Evolutionary conservation across 257 asterid species (phyloP).

Genomic region (Solanum corneliomulleri): DNA sequence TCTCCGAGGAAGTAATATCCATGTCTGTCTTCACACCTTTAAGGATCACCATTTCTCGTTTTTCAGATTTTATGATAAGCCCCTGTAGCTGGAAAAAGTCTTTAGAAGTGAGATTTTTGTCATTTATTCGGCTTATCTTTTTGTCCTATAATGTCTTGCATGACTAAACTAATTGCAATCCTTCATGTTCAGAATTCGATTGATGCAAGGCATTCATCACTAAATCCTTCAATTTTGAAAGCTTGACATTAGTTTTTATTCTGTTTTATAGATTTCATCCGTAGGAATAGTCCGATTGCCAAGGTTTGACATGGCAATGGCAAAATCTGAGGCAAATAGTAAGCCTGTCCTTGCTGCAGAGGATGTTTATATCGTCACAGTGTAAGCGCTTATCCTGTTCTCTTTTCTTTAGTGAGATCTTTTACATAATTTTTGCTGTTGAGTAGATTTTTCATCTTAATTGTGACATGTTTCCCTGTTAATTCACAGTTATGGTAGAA

Average conservation of each 20-base stretch:
- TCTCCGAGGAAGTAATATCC: background rate
- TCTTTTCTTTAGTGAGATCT: background rate
- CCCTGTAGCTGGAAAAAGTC: background rate
- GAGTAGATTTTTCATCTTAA: background rate
- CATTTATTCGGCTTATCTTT: background rate
- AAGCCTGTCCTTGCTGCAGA: constrained; percentile 77
- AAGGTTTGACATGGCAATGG: constrained; percentile 81
- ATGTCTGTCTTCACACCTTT: background rate
- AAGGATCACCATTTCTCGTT: background rate
- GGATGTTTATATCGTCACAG: constrained; percentile 76
- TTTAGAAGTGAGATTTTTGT: background rate
- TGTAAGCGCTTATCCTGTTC: constrained; percentile 31
- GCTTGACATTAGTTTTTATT: constrained; percentile 9
- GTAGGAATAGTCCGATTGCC: constrained; percentile 84
- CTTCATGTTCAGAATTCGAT: background rate
- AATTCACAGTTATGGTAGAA: constrained; percentile 82
- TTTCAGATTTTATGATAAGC: background rate
- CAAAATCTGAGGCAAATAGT: constrained; percentile 65
- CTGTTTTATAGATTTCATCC: constrained; percentile 62
- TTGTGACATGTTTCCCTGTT: constrained; percentile 10
- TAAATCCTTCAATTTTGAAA: background rate
- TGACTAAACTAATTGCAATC: background rate
- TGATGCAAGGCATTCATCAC: background rate
- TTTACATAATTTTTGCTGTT: background rate
- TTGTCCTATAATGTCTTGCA: background rate